Evolutionary conservation across 1,139 yeast species (phyloP), one percentile per base, ranked within the genome.

Genomic region (Debaryomyces nepalensis): DNA sequence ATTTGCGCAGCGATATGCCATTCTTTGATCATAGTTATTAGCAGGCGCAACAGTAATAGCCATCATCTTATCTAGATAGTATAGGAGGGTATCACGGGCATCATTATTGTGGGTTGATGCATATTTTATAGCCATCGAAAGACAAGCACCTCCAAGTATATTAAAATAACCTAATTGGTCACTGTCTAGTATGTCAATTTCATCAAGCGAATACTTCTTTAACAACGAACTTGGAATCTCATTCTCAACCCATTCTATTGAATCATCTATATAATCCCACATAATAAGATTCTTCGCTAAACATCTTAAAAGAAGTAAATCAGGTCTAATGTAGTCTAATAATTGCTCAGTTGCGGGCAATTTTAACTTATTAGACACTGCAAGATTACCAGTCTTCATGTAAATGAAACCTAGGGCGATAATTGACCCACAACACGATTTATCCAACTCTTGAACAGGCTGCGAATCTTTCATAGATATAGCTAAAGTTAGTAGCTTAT

Each of bases 321-420:
- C 97, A 0, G 99, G 97, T 44, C 97, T 73, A 21, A 86, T 73
- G 53, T 87, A 88, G 51, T 84, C 90, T 26, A 85, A 63, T 26
- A 81, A 63, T 49, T 81, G 87, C 37, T 73, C 77, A 0, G 84
- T 76, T 7, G 68, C 68, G 0, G 96, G 96, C 3, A 84, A 71
- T 15, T 68, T 68, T n/a, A 89, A 61, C 52, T 84, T 85, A 16
- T 64, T 62, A 0, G 96, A 93, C 39, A 90, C 70, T 0, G 75
- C 66, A 0, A 53, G 45, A 55, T 87, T 81, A 39, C 78, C 80
- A 0, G 96, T 82, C 52, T 78, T 83, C 68, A 90, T 63, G 56
- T 81, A 90, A 34, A 89, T 82, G 44, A 93, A 76, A 32, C 83
- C 77, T 30, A 95, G 64, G 0, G 97, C 96, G 38, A 88, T 63